These are phyloP conservation scores for Medicago ruthenica DNA, from an alignment of 306 rosid species.

Conservation along the genomic window DNA sequence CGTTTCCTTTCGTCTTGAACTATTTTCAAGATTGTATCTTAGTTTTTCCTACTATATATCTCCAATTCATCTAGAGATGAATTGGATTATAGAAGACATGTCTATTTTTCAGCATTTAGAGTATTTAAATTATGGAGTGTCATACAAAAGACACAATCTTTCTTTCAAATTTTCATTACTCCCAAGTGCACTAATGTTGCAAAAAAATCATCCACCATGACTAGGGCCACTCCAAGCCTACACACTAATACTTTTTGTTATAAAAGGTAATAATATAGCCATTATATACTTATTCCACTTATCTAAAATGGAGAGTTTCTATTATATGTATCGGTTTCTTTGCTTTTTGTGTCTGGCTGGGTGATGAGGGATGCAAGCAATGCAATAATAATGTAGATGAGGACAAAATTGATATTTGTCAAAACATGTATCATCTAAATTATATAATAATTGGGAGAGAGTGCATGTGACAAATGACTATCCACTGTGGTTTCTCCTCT, in stretches of 20 bases:
- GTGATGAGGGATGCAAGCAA: constrained; percentile 38
- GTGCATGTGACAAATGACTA: background rate
- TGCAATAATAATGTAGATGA: constrained; percentile 48
- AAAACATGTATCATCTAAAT: constrained; percentile 44
- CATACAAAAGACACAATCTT: too few relatives aligned
- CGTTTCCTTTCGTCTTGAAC: too few relatives aligned
- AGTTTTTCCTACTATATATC: too few relatives aligned
- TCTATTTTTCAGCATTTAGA: too few relatives aligned
- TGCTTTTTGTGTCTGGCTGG: constrained; percentile 38
- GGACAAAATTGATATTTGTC: constrained; percentile 71
- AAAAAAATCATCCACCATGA: background rate
- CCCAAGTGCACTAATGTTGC: too few relatives aligned
- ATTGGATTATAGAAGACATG: too few relatives aligned
- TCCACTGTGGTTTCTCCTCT: background rate
- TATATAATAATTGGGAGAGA: constrained; percentile 47
- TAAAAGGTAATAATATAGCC: constrained; percentile 6
- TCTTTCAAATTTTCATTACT: too few relatives aligned
- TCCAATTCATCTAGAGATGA: too few relatives aligned
- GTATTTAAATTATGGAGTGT: too few relatives aligned
- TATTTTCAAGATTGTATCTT: too few relatives aligned
- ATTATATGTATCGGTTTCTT: constrained; percentile 8
- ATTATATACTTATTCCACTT: too few relatives aligned
- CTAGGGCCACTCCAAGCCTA: background rate
- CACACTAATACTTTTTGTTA: background rate
- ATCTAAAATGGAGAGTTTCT: background rate